Evolutionary conservation across 305 asterid species (phyloP), one percentile per base, ranked within the genome.

Genomic region (Solanum chacoense): DNA sequence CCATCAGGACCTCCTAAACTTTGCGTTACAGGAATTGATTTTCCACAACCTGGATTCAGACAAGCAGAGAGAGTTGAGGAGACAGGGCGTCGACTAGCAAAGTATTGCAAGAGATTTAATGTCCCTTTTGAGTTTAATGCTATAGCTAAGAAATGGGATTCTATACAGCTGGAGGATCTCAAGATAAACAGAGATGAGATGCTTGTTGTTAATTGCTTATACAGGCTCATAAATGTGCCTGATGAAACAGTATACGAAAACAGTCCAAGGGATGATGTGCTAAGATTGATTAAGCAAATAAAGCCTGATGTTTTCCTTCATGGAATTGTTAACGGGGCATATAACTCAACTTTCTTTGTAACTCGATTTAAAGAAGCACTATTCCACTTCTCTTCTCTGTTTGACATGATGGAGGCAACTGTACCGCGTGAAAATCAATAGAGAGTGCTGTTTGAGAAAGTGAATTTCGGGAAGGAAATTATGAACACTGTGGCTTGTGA

Each of bases 401-500:
- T 94, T 45, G 97, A 96, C 80, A 93, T 94, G 98, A 38, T 93
- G 89, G 98, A 96, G 84, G 92, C 93, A 14, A 94, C 94, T 16
- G 90, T 94, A 7, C 92, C 91, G 38, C 69, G 91, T 29, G 98
- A 94, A 67, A 94, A 92, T 76, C 67, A 88, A 45, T 94, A 93
- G 8, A 76, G 98, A 75, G 2, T 91, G 89, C 38, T 94, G 81
- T 91, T 86, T 59, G 98, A 95, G 92, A 87, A 93, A 89, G 97
- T 94, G 88, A 89, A 90, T 8, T 71, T 89, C 4, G 96, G 96
- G 0, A 90, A 95, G 92, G 97, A 94, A 2, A 95, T 93, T 50
- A 88, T 95, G 94, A 96, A 94, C 34, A 92, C 94, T 45, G 79
- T 96, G 3, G 98, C 98, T 22, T 94, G 98, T 40, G 99, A 95